Conservation (phyloP, 108 stramenopile species). For the Seminavis robusta region DNA sequence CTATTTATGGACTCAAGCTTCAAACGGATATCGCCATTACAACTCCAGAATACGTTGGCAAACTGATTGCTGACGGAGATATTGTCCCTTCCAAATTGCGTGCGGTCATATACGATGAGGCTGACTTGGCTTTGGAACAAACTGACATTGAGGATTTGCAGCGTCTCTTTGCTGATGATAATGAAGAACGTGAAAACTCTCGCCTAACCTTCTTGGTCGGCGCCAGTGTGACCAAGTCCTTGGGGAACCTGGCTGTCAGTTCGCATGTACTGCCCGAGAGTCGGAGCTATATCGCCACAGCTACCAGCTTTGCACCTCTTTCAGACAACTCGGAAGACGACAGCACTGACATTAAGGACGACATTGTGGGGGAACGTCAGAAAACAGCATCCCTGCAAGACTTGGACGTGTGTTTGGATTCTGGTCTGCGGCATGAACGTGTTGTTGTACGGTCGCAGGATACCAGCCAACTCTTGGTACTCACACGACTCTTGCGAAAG, state of each 20-base stretch:
- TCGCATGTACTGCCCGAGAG: slow-evolving; percentile 72
- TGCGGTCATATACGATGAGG: slow-evolving; percentile 75
- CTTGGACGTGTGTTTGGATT: slow-evolving; percentile 68
- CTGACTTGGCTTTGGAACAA: slow-evolving; percentile 80
- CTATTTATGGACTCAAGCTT: slow-evolving; percentile 72
- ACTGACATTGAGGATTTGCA: slow-evolving; percentile 44
- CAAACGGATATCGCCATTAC: slow-evolving; percentile 86
- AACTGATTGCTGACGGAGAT: slow-evolving; percentile 71
- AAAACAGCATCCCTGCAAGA: slow-evolving; percentile 62
- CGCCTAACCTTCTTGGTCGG: slow-evolving; percentile 76
- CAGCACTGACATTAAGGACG: neutral
- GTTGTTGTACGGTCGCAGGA: slow-evolving; percentile 48
- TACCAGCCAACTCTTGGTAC: slow-evolving; percentile 38
- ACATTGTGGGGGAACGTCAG: neutral
- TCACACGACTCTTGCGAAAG: slow-evolving; percentile 68
- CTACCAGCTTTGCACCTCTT: slow-evolving; percentile 29
- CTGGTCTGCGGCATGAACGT: slow-evolving; percentile 68
- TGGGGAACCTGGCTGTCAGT: slow-evolving; percentile 68
- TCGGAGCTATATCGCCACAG: slow-evolving; percentile 77
- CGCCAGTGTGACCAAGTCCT: slow-evolving; percentile 74
- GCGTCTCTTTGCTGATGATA: slow-evolving; percentile 57
- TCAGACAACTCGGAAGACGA: slow-evolving; percentile 8
- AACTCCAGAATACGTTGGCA: slow-evolving; percentile 67
- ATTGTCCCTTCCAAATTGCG: slow-evolving; percentile 66
- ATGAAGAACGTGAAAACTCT: slow-evolving; percentile 37